Evolutionary conservation across 352 stramenopile genomes (phyloP), one percentile per base, ranked within the genome.

Genomic region (Pythium brachiatum): DNA sequence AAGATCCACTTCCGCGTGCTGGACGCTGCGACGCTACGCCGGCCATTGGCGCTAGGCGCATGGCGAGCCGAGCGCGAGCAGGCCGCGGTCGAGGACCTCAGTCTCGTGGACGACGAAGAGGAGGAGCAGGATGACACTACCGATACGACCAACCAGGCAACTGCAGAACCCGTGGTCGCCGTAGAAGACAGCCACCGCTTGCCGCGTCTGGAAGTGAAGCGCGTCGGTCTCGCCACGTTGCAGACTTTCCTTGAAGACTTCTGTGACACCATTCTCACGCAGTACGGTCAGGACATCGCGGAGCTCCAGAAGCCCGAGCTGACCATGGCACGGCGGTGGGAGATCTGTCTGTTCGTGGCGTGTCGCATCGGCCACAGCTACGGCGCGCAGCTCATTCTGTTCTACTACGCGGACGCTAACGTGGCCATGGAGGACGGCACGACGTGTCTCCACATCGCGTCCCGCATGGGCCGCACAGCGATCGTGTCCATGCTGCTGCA

Each of bases 171-270:
- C 1, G 18, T 16, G 3, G 16, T 16, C 26, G 29, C 36, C 53
- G 34, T 26, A 12, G 61, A 62, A 31, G 47, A 43, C 39, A 39
- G 32, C 11, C 34, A 57, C 15, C 58, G 64, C 2, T 69, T 92
- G 7, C 83, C 81, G 0, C 58, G 68, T 20, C 68, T 92, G 18
- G 72, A 83, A 32, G 73, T 90, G 21, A 86, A 88, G 57, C 64
- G 72, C 0, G 64, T 92, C 46, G 75, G 73, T 15, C 76, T 90
- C 21, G 78, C 84, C 61, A 90, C 83, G 8, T 77, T 90, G 72
- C 74, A 90, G 60, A 81, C 79, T 53, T 89, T 90, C 70, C 78
- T 92, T 68, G 83, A 92, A 55, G 83, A 92, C 47, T 92, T 90
- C 53, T 86, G 83, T 60, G 76, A 90, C 27, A 79, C 85, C 12